Evolutionary conservation across 805 yeast genomes (phyloP), one percentile per base, ranked within the genome.

Genomic region (Barnettozyma wickerhamii): DNA sequence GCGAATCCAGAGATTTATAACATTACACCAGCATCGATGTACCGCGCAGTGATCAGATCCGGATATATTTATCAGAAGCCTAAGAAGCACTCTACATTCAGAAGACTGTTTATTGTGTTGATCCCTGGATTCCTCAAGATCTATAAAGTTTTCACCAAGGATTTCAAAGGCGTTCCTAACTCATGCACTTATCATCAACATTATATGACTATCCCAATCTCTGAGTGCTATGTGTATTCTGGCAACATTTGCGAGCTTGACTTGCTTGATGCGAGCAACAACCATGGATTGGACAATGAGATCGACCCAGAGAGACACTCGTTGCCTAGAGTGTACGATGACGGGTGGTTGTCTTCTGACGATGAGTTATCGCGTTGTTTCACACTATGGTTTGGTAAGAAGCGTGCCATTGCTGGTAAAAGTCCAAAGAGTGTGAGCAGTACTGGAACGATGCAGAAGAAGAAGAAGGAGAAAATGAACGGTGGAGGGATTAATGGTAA

Each of bases 281-380:
- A 67, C 37, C 62, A 58, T 18, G 72, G 69, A 19, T 61, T 69
- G 33, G 77, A 79, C 42, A 64, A 65, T 3, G 56, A 62, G 17
- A 62, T 24, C 7, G 39, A 71, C 42, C 82, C 84, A 0, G 85
- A 82, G 0, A 70, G 68, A 5, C 70, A 72, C 35, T 63, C 80
- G 0, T 56, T 84, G 23, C 95, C 97, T 0, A 65, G 95, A 27
- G 66, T 83, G 0, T 89, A 84, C 55, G 63, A 72, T 2, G 95
- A 89, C 60, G 96, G 96, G 0, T 84, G 95, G 88, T 74, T 71
- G 48, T 82, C 95, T 2, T 68, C 77, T 7, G 98, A 91, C 52
- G 84, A 81, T 35, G 93, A 86, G 49, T 51, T 70, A n/a, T 63
- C 76, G 20, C 67, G 95, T 37, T 79, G 93, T 47, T 89, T 91